These are phyloP conservation scores for Clonostachys sp. DNA, from an alignment of 2,329 filamentous ascomycete species.

Conservation along the genomic window DNA sequence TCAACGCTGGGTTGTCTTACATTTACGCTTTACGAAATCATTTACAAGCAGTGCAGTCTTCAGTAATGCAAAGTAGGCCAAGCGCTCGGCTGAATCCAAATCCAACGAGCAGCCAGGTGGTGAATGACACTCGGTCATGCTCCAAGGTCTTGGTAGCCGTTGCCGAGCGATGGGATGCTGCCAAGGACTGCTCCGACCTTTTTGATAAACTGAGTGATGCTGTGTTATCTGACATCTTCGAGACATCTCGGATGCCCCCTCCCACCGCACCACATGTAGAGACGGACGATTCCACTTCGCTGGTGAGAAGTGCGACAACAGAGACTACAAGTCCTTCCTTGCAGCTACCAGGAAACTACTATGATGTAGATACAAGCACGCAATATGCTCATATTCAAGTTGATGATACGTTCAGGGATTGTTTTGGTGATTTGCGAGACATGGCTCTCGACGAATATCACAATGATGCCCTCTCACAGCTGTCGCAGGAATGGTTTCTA, in stretches of 20 bases:
- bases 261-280: not conserved
- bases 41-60: conserved; percentile 20
- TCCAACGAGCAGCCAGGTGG: conserved; percentile 32
- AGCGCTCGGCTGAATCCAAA: conserved; percentile 6
- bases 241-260: conserved; percentile 7
- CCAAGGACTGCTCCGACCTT: conserved; percentile 32
- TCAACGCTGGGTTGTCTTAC: conserved; percentile 38
- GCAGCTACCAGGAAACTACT: not conserved
- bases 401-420: conserved; percentile 20
- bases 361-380: not conserved
- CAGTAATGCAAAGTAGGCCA: conserved; percentile 11
- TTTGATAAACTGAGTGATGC: conserved; percentile 37
- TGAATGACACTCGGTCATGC: conserved; percentile 33
- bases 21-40: conserved; percentile 34
- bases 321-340: not conserved
- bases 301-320: not conserved
- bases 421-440: conserved; percentile 9
- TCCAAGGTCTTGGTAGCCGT: conserved; percentile 38
- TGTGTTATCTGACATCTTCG: conserved; percentile 30
- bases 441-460: conserved; percentile 13
- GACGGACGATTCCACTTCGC: too few relatives aligned
- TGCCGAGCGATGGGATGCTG: conserved; percentile 32
- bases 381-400: conserved; percentile 20
- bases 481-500: conserved; percentile 13
- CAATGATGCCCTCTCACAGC: conserved; percentile 12